These are phyloP conservation scores for Claviceps sp. DNA, from an alignment of 2,329 filamentous ascomycete genomes.

Conservation along the genomic window DNA sequence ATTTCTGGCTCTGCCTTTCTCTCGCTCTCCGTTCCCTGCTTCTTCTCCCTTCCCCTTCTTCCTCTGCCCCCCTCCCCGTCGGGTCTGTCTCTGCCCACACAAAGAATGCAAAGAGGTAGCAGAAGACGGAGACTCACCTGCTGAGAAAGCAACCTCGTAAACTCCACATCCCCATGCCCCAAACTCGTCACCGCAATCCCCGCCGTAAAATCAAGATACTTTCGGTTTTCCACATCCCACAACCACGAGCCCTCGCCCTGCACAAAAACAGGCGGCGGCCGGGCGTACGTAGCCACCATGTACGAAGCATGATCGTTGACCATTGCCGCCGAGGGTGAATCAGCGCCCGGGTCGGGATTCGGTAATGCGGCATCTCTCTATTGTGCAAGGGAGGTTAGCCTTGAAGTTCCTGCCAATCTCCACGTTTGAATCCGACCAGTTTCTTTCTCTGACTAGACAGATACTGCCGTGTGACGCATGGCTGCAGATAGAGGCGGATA, in stretches of 20 bases:
- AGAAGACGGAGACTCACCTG: constrained; percentile 39
- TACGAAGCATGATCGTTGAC: constrained; percentile 66
- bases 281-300: constrained; percentile 93
- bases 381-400: not conserved
- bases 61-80: too few species aligned
- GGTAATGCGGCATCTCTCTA: constrained; percentile 28
- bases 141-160: constrained; percentile 61
- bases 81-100: not conserved
- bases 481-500: not conserved
- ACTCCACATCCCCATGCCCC: constrained; percentile 76
- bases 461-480: too few species aligned
- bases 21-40: too few species aligned
- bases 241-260: constrained; percentile 77
- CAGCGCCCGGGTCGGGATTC: constrained; percentile 58
- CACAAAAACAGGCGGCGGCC: constrained; percentile 80
- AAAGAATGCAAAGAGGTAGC: not conserved
- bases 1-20: not conserved
- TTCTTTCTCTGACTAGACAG: too few species aligned
- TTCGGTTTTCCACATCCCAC: constrained; percentile 79
- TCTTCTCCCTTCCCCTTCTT: too few species aligned
- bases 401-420: too few species aligned
- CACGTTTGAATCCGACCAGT: too few species aligned
- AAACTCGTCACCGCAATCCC: constrained; percentile 92
- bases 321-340: constrained; percentile 63
- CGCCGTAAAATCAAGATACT: constrained; percentile 88